phyloP scores from a whole-genome alignment of 345 rosid genomes.

The Fremontodendron californicum region DNA sequence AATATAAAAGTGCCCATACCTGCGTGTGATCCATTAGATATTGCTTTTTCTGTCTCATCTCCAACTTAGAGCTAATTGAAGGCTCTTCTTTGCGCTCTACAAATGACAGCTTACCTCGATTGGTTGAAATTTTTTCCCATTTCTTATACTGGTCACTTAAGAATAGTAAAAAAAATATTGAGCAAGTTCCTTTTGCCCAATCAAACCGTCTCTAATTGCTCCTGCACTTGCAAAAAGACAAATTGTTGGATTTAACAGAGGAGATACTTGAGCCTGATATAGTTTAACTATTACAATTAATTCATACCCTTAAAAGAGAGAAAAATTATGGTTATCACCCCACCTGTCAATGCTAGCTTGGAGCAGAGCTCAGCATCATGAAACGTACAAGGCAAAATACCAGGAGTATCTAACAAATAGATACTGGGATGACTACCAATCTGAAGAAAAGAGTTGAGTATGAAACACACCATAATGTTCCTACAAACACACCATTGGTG shows the following conservation, averaged over 20 bases:
- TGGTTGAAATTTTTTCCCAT: conserved; percentile 47
- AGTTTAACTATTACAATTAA: too few relatives aligned
- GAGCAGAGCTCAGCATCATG: conserved; percentile 54
- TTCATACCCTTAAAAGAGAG: not conserved
- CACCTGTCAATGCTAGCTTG: conserved; percentile 83
- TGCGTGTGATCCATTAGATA: conserved; percentile 74
- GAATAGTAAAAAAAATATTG: conserved; percentile 54
- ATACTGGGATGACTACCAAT: conserved; percentile 80
- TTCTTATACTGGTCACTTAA: conserved; percentile 59
- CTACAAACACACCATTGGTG: not conserved
- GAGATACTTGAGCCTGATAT: not conserved
- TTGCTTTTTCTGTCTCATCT: conserved; percentile 35
- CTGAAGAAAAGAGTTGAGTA: conserved; percentile 27
- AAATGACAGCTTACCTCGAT: conserved; percentile 3
- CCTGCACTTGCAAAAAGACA: conserved; percentile 39
- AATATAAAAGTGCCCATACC: conserved; percentile 26
- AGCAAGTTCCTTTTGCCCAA: conserved; percentile 54
- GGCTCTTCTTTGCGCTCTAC: conserved; percentile 23
- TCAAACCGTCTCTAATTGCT: conserved; percentile 47
- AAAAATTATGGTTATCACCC: too few relatives aligned
- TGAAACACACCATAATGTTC: not conserved
- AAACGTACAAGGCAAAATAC: conserved; percentile 61
- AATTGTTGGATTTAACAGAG: not conserved
- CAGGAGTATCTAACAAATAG: conserved; percentile 80
- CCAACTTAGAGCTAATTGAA: conserved; percentile 18